Conservation (phyloP, 176 grass and related monocot genomes). For the Microstegium vimineum region DNA sequence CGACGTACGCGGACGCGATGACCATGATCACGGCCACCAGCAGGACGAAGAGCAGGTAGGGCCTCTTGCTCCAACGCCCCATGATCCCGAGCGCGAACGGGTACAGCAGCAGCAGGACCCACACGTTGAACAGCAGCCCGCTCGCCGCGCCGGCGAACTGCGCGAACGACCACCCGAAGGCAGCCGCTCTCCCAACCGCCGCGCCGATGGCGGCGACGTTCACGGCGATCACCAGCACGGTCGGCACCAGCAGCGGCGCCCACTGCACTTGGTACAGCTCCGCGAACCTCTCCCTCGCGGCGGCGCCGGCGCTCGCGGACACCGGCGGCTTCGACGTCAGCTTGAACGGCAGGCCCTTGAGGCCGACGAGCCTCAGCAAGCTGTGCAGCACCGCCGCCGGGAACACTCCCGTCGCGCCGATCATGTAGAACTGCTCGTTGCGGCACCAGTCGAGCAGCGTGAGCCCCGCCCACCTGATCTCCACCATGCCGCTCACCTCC, state of each 20-base stretch:
- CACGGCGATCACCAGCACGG: slow-evolving; percentile 31
- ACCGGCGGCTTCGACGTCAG: slow-evolving; percentile 33
- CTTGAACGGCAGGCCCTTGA: slow-evolving; percentile 25
- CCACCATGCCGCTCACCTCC: not conserved
- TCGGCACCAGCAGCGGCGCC: slow-evolving; percentile 28
- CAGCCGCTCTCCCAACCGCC: slow-evolving; percentile 14
- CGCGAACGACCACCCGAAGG: slow-evolving; percentile 24
- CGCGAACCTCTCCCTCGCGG: slow-evolving; percentile 28
- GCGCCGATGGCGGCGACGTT: slow-evolving; percentile 24
- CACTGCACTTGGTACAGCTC: slow-evolving; percentile 35
- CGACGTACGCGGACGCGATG: slow-evolving; percentile 11
- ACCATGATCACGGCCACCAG: not conserved
- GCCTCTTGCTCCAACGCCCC: slow-evolving; percentile 38
- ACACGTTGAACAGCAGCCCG: slow-evolving; percentile 36
- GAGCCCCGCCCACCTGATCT: not conserved
- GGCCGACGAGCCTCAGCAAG: slow-evolving; percentile 9
- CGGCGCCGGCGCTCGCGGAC: not conserved
- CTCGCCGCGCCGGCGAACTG: slow-evolving; percentile 20
- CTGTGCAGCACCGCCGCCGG: slow-evolving; percentile 28
- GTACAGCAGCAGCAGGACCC: slow-evolving; percentile 42
- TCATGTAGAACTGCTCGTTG: slow-evolving; percentile 32
- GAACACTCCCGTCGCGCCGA: slow-evolving; percentile 11
- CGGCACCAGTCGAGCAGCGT: slow-evolving; percentile 26
- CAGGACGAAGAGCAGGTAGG: slow-evolving; percentile 30
- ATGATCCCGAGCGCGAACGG: slow-evolving; percentile 41